Percentiles rank a stretch among this genome's conserved stretches.
Conservation (phyloP, 1,139 yeast species). For the Arxiozyma heterogenica region DNA sequence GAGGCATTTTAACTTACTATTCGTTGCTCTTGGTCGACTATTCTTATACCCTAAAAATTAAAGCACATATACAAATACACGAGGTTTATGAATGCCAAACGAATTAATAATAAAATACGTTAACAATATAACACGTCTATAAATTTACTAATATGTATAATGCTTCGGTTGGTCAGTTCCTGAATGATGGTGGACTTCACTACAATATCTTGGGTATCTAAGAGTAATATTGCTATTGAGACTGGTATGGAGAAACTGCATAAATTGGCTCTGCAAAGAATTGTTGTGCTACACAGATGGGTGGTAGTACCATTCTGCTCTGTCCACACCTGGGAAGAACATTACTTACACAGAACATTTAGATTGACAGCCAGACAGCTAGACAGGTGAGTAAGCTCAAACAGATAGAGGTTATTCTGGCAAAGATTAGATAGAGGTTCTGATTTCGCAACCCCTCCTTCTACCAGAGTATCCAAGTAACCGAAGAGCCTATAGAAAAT, state of each 20-base stretch:
- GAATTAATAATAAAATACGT: not conserved
- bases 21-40: slow-evolving; percentile 5
- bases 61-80: not conserved
- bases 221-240: not conserved
- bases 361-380: too few relatives aligned
- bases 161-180: not conserved
- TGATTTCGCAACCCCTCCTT: not conserved
- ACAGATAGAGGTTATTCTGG: not conserved
- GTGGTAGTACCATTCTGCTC: not conserved
- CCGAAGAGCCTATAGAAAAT: too few relatives aligned
- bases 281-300: not conserved
- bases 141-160: not conserved
- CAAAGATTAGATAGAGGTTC: not conserved
- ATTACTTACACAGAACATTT: not conserved
- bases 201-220: not conserved
- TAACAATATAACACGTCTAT: not conserved
- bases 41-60: not conserved
- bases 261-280: not conserved
- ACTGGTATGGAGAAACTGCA: not conserved
- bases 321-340: not conserved
- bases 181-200: not conserved
- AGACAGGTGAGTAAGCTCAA: not conserved
- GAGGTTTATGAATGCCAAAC: not conserved
- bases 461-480: not conserved
- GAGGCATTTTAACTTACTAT: slow-evolving; percentile 54